These are phyloP conservation scores for Tritrichomonas musculus DNA, from an alignment of 208 protist genomes.

Conservation along the genomic window DNA sequence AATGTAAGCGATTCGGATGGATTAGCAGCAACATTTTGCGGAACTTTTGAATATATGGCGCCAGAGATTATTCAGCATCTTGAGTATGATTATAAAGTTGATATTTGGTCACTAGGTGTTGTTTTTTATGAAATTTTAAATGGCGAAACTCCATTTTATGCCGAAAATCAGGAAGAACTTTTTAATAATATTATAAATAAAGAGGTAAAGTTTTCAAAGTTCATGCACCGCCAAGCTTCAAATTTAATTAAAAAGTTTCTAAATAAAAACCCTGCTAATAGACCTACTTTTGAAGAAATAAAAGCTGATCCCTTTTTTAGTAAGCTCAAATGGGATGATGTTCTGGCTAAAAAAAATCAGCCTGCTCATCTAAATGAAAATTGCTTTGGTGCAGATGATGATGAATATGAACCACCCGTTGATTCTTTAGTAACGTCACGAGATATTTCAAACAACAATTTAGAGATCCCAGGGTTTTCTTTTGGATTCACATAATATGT, in stretches of 20 bases:
- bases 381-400: too few species aligned
- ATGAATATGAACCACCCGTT: too few species aligned
- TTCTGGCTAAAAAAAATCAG: background rate
- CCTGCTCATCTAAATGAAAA: too few species aligned
- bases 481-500: too few species aligned
- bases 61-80: background rate
- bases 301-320: background rate
- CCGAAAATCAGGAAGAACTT: background rate
- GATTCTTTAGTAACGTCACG: too few species aligned
- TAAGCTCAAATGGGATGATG: background rate
- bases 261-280: background rate
- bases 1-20: background rate
- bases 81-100: background rate
- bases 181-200: background rate
- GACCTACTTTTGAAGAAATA: background rate
- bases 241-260: background rate
- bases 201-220: background rate
- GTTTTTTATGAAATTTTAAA: background rate
- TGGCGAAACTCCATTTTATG: constrained; percentile 1
- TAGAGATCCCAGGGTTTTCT: too few species aligned
- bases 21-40: background rate
- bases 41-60: background rate
- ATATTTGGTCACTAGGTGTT: background rate
- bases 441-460: too few species aligned
- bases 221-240: background rate